Percentiles rank a stretch among this genome's conserved stretches.
These are phyloP conservation scores for Aspergillus amoenus DNA, from an alignment of 2,329 filamentous ascomycete genomes.

Conservation along the genomic window DNA sequence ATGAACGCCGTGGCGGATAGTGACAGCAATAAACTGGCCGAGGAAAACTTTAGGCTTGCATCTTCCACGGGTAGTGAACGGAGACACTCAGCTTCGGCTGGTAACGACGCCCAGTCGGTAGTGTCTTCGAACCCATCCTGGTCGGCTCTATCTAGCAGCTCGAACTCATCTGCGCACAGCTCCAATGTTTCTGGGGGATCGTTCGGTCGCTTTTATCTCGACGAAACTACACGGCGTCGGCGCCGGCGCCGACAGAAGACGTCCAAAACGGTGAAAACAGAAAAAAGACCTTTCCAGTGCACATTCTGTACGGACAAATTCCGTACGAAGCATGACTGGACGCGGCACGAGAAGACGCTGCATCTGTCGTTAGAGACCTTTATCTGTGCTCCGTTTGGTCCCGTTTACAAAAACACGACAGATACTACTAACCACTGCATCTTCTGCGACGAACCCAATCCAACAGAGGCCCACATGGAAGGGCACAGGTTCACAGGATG, in stretches of 20 bases:
- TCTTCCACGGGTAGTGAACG: too few species aligned
- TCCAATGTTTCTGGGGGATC: constrained; percentile 25
- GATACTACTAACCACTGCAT: constrained; percentile 31
- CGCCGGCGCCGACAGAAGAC: constrained; percentile 27
- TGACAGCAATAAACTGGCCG: neutral
- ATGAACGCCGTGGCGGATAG: constrained; percentile 49
- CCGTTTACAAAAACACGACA: constrained; percentile 35
- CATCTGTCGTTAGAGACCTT: constrained; percentile 50
- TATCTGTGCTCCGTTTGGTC: constrained; percentile 55
- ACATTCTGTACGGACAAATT: constrained; percentile 51
- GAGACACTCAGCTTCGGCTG: too few species aligned
- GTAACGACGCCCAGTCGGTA: neutral
- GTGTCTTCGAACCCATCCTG: constrained; percentile 12
- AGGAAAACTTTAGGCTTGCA: too few species aligned
- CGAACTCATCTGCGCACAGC: constrained; percentile 14
- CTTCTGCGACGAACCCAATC: constrained; percentile 52
- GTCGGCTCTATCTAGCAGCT: constrained; percentile 15
- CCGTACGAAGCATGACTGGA: constrained; percentile 49
- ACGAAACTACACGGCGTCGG: constrained; percentile 34
- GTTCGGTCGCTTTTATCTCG: constrained; percentile 48
- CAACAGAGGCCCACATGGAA: constrained; percentile 50
- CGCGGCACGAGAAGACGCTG: constrained; percentile 48
- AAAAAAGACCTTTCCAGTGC: constrained; percentile 38
- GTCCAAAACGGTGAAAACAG: constrained; percentile 41
- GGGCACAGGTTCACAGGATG: constrained; percentile 53